Base-by-base conservation (phyloP, 2,329 filamentous ascomycete genomes). In the Penicillium polonicum region DNA sequence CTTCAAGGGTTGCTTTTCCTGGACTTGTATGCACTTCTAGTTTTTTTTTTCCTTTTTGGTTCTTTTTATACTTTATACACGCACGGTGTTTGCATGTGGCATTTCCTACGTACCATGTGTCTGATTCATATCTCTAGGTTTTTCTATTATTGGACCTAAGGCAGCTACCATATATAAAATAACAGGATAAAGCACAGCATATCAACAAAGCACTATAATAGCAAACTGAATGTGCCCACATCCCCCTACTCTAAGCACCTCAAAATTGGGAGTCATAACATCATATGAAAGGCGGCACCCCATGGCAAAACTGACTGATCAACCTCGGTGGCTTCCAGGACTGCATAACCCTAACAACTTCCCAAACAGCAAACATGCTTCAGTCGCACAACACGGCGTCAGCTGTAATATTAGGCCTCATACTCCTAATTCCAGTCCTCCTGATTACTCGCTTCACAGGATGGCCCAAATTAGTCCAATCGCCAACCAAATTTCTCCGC, bases 391-490 rank as follows among this genome's bases (percentile, higher is more conserved):
- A 33, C 39, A 45, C 46, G 29, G 29, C 15, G 10, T 45, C 39
- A 12, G 50, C 49, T 5, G 6, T 52, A 27, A 52, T 45, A 13
- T 33, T 52, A 35, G 50, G 39, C 17, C 21, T 52, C 12, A 33
- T 52, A 19, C 12, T 52, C 50, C 29, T 52, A 25, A 27, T 45
- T 33, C 50, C 39, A 21, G 19, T 52, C 8, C 35, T 52, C 23
- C 12, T 52, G 29, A 45, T 45, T 17, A 21, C 21, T 6, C 39
- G 21, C 29, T 36, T 36, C 21, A 19, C 13, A 27, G 41, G 29
- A 36, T 46, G 29, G 29, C 61, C 5, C 60, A 58, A 52, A 21
- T 63, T 25, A 27, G 68, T 6, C 29, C 68, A 39, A 43, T 64
- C 39, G 53, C 62, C 7, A 55, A 58, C 38, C 36, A 58, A 59